These are phyloP conservation scores for Penicillium turbatum DNA, from an alignment of 495 filamentous ascomycete species.

Conservation along the genomic window DNA sequence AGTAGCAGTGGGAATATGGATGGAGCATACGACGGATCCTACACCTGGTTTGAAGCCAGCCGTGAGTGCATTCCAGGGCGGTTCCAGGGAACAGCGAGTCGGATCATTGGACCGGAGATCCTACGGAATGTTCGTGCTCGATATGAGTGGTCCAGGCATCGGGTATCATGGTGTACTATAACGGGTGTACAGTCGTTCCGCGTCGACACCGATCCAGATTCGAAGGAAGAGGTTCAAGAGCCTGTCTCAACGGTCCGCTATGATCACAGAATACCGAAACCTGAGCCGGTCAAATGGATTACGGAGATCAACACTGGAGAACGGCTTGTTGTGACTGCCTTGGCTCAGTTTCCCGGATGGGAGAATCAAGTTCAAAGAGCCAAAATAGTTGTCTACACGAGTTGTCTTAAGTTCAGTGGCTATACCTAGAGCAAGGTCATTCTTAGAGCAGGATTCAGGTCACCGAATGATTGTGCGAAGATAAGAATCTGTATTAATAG, in stretches of 20 bases:
- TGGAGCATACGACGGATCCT: background rate
- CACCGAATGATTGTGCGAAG: too few relatives aligned
- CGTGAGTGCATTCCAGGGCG: background rate
- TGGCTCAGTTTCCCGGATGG: slow-evolving; percentile 1
- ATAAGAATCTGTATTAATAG: too few relatives aligned
- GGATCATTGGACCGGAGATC: background rate
- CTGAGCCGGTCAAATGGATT: background rate
- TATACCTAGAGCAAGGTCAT: background rate
- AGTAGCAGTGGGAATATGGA: background rate
- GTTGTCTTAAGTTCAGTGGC: background rate
- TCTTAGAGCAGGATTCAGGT: too few relatives aligned
- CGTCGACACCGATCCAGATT: background rate
- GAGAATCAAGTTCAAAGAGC: background rate
- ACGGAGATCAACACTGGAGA: slow-evolving; percentile 2
- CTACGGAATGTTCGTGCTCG: slow-evolving; percentile 1
- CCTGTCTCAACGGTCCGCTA: background rate
- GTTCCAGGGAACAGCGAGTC: background rate
- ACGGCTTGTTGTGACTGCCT: background rate
- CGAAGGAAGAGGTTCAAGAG: background rate
- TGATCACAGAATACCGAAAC: background rate
- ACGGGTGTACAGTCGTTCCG: background rate
- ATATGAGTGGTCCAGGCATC: background rate
- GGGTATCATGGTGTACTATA: background rate
- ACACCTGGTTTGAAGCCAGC: slow-evolving; percentile 4
- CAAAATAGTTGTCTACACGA: background rate